These are phyloP conservation scores for Auxenochlorella protothecoides DNA, from an alignment of 139 green algal species.

Conservation along the genomic window DNA sequence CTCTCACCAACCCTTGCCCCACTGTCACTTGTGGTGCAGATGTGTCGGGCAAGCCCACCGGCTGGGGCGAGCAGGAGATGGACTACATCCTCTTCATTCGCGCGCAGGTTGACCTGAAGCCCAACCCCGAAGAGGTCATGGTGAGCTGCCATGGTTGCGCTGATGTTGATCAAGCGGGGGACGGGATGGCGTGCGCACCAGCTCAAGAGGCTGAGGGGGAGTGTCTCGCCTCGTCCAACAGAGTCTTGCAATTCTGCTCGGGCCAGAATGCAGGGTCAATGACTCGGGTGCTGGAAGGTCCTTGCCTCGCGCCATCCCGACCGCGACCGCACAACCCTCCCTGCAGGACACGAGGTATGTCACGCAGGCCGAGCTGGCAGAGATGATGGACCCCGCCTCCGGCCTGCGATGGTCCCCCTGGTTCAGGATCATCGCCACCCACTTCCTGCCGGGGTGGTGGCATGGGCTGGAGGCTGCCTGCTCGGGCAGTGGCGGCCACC, in stretches of 20 bases:
- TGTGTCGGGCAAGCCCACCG: constrained; percentile 21
- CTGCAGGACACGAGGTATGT: constrained; percentile 43
- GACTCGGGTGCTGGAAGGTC: no score
- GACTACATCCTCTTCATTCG: constrained; percentile 86
- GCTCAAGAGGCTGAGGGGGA: no score
- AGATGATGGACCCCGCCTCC: constrained; percentile 61
- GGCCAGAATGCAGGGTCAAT: no score
- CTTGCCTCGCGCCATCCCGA: no score
- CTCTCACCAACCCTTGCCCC: not conserved
- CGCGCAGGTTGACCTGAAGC: constrained; percentile 32
- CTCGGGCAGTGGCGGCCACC: no score
- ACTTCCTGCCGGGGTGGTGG: constrained; percentile 85
- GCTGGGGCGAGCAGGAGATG: constrained; percentile 91
- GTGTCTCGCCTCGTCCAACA: no score
- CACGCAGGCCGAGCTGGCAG: constrained; percentile 38
- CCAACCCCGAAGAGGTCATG: constrained; percentile 78
- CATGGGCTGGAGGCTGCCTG: constrained; percentile 40
- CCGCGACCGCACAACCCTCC: no score
- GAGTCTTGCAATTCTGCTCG: no score
- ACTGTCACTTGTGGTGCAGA: not conserved
- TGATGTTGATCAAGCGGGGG: no score
- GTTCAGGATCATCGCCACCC: constrained; percentile 87
- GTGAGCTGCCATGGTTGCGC: not conserved
- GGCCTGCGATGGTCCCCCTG: constrained; percentile 80
- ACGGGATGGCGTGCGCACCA: no score